phyloP scores from a whole-genome alignment of 768 basidiomycete genomes.

The Boletellus ananas region DNA sequence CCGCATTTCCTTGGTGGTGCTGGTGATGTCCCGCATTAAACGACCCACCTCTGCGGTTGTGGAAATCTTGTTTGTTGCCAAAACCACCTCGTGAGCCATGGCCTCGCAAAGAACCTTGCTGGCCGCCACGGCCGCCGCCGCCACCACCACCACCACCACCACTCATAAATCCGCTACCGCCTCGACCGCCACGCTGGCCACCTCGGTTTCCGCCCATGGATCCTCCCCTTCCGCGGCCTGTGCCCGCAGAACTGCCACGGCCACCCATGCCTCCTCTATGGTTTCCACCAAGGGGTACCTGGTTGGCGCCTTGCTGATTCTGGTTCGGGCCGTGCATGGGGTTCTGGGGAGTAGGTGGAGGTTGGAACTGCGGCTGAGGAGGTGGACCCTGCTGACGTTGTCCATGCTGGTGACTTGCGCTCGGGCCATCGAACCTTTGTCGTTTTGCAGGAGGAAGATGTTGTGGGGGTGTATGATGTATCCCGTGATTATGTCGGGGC shows the following conservation, averaged over 20 bases:
- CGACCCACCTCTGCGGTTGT: slow-evolving; percentile 62
- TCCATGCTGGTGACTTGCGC: slow-evolving; percentile 40
- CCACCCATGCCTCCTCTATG: slow-evolving; percentile 46
- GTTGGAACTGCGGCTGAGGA: slow-evolving; percentile 60
- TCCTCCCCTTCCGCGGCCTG: slow-evolving; percentile 45
- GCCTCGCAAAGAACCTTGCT: slow-evolving; percentile 48
- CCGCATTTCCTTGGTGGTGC: slow-evolving; percentile 34
- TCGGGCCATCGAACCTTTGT: slow-evolving; percentile 82
- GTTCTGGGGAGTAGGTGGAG: slow-evolving; percentile 28
- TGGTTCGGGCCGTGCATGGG: slow-evolving; percentile 31
- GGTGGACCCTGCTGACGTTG: slow-evolving; percentile 44
- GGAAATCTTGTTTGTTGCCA: slow-evolving; percentile 56
- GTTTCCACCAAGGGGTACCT: slow-evolving; percentile 38
- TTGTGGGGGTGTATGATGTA: slow-evolving; percentile 66
- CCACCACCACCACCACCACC: slow-evolving; percentile 21
- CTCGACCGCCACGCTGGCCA: slow-evolving; percentile 41
- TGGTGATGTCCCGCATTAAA: slow-evolving; percentile 48
- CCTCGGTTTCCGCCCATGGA: slow-evolving; percentile 43
- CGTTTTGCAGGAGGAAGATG: slow-evolving; percentile 91
- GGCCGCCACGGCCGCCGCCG: slow-evolving; percentile 43
- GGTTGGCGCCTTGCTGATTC: slow-evolving; percentile 43
- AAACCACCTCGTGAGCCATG: slow-evolving; percentile 68
- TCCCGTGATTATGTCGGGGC: slow-evolving; percentile 44
- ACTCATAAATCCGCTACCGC: slow-evolving; percentile 29
- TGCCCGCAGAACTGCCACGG: slow-evolving; percentile 35